Conservation (phyloP, 257 asterid species). For the Cynanchum wilfordii region DNA sequence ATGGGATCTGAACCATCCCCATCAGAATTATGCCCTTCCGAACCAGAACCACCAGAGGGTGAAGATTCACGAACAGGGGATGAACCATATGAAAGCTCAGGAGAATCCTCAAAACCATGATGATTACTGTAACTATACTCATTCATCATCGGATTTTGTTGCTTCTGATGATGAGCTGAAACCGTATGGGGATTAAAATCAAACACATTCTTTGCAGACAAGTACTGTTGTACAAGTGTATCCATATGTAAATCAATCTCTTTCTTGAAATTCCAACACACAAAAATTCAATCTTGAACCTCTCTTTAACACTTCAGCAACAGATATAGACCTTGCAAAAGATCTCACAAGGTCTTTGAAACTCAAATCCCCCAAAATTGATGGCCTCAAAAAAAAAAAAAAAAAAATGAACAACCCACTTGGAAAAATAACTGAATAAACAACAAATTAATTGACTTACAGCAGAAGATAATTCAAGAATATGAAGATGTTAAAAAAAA, state of each 20-base stretch:
- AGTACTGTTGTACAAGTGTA: conserved; percentile 8
- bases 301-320: not conserved
- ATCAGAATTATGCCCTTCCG: conserved; percentile 18
- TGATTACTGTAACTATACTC: not conserved
- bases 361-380: not conserved
- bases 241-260: conserved; percentile 1
- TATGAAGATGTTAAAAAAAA: not conserved
- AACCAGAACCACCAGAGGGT: conserved; percentile 1
- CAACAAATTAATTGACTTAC: not conserved
- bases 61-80: conserved; percentile 10
- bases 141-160: not conserved
- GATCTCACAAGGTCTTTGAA: not conserved
- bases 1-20: conserved; percentile 57
- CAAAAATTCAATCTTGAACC: not conserved
- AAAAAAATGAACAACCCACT: not conserved
- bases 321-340: conserved; percentile 1
- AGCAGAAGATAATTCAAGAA: not conserved
- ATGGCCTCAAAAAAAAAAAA: not conserved
- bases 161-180: not conserved
- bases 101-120: conserved; percentile 10
- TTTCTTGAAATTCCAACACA: not conserved
- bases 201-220: conserved; percentile 4
- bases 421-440: not conserved
- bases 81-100: conserved; percentile 1
- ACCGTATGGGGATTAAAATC: not conserved